phyloP scores from a whole-genome alignment of 139 green algal species.

The Tetradesmus obliquus region DNA sequence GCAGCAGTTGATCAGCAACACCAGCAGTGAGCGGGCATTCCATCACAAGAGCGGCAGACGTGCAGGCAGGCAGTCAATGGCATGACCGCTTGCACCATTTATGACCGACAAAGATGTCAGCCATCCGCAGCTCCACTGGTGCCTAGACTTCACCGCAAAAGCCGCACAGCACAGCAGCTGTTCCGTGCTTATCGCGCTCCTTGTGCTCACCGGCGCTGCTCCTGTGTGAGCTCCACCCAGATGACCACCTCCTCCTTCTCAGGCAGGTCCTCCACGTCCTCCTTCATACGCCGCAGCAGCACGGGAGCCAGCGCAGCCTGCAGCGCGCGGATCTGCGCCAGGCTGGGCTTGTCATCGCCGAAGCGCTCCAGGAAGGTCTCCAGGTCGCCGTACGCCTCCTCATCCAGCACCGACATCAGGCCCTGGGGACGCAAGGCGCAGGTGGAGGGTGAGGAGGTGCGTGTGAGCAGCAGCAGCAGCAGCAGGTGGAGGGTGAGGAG shows the following conservation, averaged over 20 bases:
- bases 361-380: slow-evolving; percentile 77
- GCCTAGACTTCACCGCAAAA: background rate
- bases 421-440: slow-evolving; percentile 31
- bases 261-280: slow-evolving; percentile 96
- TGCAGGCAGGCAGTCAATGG: background rate
- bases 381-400: slow-evolving; percentile 61
- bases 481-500: background rate
- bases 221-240: slow-evolving; percentile 87
- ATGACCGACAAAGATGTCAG: background rate
- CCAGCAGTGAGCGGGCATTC: background rate
- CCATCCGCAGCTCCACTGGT: slow-evolving; percentile 10
- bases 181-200: background rate
- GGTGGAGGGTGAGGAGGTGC: background rate
- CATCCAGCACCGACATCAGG: slow-evolving; percentile 89
- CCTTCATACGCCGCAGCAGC: slow-evolving; percentile 97
- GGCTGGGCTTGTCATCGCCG: slow-evolving; percentile 55
- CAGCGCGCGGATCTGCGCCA: slow-evolving; percentile 76
- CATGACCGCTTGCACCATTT: background rate
- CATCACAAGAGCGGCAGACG: background rate
- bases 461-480: background rate
- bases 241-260: slow-evolving; percentile 96
- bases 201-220: slow-evolving; percentile 71
- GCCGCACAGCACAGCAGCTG: background rate
- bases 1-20: background rate
- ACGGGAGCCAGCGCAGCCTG: slow-evolving; percentile 83